These are phyloP conservation scores for Kentomonas sorsogonicus DNA, from an alignment of 208 protist species.

Conservation along the genomic window DNA sequence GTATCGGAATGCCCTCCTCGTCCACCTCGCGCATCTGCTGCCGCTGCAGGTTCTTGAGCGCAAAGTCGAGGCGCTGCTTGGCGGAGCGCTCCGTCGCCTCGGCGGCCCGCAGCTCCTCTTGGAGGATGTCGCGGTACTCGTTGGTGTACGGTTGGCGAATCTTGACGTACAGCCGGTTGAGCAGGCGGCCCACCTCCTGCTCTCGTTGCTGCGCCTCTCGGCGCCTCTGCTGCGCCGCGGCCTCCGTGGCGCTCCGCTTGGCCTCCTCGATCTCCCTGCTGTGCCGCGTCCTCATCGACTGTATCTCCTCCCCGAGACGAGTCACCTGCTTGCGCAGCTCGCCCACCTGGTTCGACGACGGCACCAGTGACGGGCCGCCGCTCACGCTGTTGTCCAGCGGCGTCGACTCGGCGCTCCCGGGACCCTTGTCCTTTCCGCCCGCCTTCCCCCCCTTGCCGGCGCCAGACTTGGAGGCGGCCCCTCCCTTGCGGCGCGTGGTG, in stretches of 20 bases:
- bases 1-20: neutral
- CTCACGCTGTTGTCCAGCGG: too few species aligned
- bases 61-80: constrained; percentile 26
- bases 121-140: constrained; percentile 27
- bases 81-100: constrained; percentile 19
- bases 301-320: constrained; percentile 1
- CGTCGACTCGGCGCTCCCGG: neutral
- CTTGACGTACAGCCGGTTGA: constrained; percentile 31
- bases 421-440: neutral
- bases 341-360: too few species aligned
- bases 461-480: neutral
- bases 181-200: constrained; percentile 6
- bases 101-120: constrained; percentile 25
- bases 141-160: constrained; percentile 33
- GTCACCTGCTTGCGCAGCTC: too few species aligned
- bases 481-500: neutral
- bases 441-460: constrained; percentile 4
- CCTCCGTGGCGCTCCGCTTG: neutral
- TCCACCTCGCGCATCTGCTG: constrained; percentile 5
- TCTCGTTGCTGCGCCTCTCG: constrained; percentile 7
- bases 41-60: constrained; percentile 19
- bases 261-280: neutral
- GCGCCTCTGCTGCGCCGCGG: neutral
- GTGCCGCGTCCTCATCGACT: constrained; percentile 3
- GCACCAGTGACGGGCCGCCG: too few species aligned